phyloP scores from a whole-genome alignment of 2,329 filamentous ascomycete species.

The Alternaria sp. region DNA sequence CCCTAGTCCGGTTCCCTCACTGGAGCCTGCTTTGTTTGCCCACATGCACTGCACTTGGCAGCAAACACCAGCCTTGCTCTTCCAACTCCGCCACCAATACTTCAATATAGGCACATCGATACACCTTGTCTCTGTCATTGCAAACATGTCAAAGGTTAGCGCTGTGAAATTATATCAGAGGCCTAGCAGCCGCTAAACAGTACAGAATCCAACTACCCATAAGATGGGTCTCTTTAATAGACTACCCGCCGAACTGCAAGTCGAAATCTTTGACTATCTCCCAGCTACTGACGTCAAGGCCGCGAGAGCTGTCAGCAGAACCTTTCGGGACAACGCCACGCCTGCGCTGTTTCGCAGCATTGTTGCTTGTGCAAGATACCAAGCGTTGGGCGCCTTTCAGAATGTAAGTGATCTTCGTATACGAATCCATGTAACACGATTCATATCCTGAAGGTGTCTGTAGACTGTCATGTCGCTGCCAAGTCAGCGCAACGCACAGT shows the following conservation, averaged over 20 bases:
- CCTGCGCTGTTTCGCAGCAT: conserved; percentile 35
- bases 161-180: background rate
- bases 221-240: conserved; percentile 18
- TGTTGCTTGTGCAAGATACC: conserved; percentile 39
- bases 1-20: background rate
- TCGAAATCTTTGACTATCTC: conserved; percentile 39
- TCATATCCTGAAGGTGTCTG: background rate
- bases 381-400: conserved; percentile 39
- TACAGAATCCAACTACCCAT: background rate
- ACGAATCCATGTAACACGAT: background rate
- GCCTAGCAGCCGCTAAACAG: background rate
- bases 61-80: conserved; percentile 10
- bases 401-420: conserved; percentile 19
- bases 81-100: background rate
- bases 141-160: background rate
- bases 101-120: background rate
- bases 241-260: conserved; percentile 41
- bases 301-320: conserved; percentile 29
- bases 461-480: background rate
- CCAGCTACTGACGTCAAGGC: conserved; percentile 32
- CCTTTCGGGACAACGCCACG: conserved; percentile 34
- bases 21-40: conserved; percentile 7
- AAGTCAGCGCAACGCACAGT: background rate
- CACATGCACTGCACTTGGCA: background rate
- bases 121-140: background rate